These are phyloP conservation scores for Clonostachys solani DNA, from an alignment of 2,329 filamentous ascomycete species.

Conservation along the genomic window DNA sequence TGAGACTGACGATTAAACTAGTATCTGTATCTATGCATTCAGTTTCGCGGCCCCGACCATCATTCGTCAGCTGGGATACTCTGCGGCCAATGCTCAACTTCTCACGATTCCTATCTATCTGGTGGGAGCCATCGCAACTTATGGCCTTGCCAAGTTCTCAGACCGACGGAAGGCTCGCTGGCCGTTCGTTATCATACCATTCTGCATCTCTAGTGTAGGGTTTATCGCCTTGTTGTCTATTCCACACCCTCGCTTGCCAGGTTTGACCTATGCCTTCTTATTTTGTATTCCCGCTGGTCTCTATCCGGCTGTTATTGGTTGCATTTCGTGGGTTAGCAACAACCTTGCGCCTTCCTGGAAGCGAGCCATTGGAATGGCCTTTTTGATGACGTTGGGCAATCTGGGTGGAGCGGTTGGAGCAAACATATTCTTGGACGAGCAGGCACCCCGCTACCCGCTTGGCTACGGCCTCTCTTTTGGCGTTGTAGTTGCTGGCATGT, in stretches of 20 bases:
- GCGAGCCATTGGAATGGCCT: conserved; percentile 6
- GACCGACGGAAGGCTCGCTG: conserved; percentile 4
- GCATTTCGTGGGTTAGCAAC: conserved; percentile 6
- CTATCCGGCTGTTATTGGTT: conserved; percentile 18
- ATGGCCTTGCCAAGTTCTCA: conserved; percentile 2
- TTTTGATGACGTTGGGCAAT: conserved; percentile 6
- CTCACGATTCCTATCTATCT: conserved; percentile 8
- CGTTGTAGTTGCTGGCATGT: conserved; percentile 1
- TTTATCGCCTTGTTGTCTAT: conserved; percentile 6
- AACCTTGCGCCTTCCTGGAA: conserved; percentile 9
- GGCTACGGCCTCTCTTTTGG: conserved; percentile 3
- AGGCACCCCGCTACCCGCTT: conserved; percentile 4
- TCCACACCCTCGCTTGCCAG: conserved; percentile 10
- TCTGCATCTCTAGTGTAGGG: conserved; percentile 3
- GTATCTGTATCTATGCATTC: conserved; percentile 4
- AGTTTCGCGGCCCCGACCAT: conserved; percentile 3
- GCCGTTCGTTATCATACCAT: conserved; percentile 6
- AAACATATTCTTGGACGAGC: conserved; percentile 5
- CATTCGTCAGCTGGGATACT: conserved; percentile 3
- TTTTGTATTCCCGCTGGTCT: conserved; percentile 13
- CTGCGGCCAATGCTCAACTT: conserved; percentile 5
- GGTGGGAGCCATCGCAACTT: conserved; percentile 1
- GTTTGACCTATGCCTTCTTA: conserved; percentile 17
- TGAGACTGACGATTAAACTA: neutral
- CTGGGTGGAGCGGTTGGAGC: conserved; percentile 3